These are phyloP conservation scores for Aspergillus affinis DNA, from an alignment of 495 filamentous ascomycete species.

Conservation along the genomic window DNA sequence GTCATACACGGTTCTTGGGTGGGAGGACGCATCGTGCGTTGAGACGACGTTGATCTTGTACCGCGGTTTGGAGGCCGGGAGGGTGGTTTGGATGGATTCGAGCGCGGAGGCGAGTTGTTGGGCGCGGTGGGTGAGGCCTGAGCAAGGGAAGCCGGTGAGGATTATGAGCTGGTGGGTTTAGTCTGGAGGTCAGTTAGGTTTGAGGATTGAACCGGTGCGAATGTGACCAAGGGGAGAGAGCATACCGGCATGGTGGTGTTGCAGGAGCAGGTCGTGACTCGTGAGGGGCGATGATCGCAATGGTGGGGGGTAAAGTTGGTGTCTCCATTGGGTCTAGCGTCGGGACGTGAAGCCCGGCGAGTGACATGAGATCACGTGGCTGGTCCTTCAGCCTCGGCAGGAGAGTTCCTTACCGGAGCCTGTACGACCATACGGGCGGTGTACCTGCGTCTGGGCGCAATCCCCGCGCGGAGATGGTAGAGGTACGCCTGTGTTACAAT, in stretches of 20 bases:
- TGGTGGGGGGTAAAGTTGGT: slow-evolving; percentile 11
- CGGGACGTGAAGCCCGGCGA: neutral
- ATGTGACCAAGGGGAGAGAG: no score
- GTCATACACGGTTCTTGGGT: slow-evolving; percentile 49
- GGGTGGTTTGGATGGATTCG: slow-evolving; percentile 39
- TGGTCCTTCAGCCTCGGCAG: neutral
- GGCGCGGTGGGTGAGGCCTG: slow-evolving; percentile 88
- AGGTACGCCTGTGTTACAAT: slow-evolving; percentile 13
- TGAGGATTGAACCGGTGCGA: no score
- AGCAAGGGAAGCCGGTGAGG: slow-evolving; percentile 87
- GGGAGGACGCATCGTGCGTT: slow-evolving; percentile 47
- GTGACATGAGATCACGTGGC: slow-evolving; percentile 24
- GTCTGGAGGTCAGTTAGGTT: no score
- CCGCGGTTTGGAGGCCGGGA: slow-evolving; percentile 50
- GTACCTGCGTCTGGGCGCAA: slow-evolving; percentile 11
- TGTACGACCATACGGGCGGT: slow-evolving; percentile 13
- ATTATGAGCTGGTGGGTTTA: slow-evolving; percentile 70
- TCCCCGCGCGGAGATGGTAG: slow-evolving; percentile 12
- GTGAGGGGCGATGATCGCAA: slow-evolving; percentile 11
- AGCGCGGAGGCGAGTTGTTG: slow-evolving; percentile 64
- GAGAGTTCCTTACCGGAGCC: slow-evolving; percentile 4
- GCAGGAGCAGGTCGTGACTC: neutral
- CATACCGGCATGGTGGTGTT: neutral
- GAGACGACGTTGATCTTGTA: slow-evolving; percentile 59
- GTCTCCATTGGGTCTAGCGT: slow-evolving; percentile 7